phyloP scores from a whole-genome alignment of 225 moss, liverwort and hornwort species.

The Pseudisothecium myosuroides region DNA sequence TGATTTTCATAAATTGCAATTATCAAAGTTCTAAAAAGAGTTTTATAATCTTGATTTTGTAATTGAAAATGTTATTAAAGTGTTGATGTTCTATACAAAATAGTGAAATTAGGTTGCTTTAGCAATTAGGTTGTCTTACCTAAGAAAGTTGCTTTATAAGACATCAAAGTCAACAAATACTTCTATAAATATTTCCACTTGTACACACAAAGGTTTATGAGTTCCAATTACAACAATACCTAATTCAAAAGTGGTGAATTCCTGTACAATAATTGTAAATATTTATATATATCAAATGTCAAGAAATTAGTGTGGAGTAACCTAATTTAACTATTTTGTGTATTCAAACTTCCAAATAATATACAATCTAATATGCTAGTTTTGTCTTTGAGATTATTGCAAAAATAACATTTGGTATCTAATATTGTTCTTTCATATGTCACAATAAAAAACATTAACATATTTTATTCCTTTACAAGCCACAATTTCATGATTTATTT shows the following conservation, averaged over 20 bases:
- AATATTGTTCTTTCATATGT: background rate
- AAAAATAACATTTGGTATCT: background rate
- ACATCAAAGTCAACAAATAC: background rate
- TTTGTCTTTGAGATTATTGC: background rate
- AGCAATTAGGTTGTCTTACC: background rate
- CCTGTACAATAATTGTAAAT: background rate
- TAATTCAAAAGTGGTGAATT: background rate
- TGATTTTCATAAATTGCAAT: background rate
- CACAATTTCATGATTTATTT: background rate
- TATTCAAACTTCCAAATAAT: background rate
- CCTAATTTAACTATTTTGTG: background rate
- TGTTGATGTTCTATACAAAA: background rate
- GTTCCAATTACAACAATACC: background rate
- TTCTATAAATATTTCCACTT: background rate
- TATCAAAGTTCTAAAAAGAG: background rate
- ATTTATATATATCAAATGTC: background rate
- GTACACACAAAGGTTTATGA: background rate
- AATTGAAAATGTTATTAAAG: background rate
- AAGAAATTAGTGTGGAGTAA: background rate
- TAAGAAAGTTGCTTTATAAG: too few species aligned
- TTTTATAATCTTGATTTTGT: background rate
- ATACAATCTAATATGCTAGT: background rate
- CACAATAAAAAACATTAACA: background rate
- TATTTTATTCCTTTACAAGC: background rate
- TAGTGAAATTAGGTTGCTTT: background rate